Evolutionary conservation across 1,139 yeast species (phyloP), one percentile per base, ranked within the genome.

Genomic region (Nematodospora anomalae): DNA sequence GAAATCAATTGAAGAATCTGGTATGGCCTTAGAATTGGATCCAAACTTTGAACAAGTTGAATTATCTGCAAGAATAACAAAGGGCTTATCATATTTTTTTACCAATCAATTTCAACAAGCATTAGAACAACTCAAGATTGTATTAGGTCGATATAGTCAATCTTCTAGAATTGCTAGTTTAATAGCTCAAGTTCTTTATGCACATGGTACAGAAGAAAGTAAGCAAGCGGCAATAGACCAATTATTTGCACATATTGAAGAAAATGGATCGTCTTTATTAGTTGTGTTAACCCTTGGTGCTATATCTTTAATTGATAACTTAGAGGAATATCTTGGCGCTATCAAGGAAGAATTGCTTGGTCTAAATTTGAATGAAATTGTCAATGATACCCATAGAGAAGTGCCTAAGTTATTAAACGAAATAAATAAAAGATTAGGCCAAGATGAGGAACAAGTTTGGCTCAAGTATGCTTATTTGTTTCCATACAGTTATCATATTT

Each of bases 221-320:
- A 80, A 79, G 40, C 85, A 81, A 46, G 92, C 90, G 2, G 95
- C 96, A 0, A 55, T 87, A 35, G 89, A 83, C 50, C 89, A 83
- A 52, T 55, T 84, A 33, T 76, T 81, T 50, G 71, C 75, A 9
- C 79, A 74, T 51, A 77, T 89, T 32, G 83, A 76, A 43, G 69
- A 64, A 10, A 62, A 76, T 38, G 95, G 94, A 0, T 68, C 84
- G 2, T 76, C 87, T 1, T 61, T 87, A 31, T 55, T 79, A 21
- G 79, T 86, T 6, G 80, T 86, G 0, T 58, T 89, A 36, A 76
- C 89, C 0, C 67, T 90, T 31, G 96, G 96, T 4, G 92, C 95
- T 0, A 80, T 90, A 29, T 80, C 95, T 0, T 57, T 90, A 4
- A 70, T 79, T 11, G 89, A 86, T 35, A 64, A 75, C 33, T 64